These are phyloP conservation scores for Ustilago trichophora DNA, from an alignment of 1,284 basidiomycete genomes.

Conservation along the genomic window DNA sequence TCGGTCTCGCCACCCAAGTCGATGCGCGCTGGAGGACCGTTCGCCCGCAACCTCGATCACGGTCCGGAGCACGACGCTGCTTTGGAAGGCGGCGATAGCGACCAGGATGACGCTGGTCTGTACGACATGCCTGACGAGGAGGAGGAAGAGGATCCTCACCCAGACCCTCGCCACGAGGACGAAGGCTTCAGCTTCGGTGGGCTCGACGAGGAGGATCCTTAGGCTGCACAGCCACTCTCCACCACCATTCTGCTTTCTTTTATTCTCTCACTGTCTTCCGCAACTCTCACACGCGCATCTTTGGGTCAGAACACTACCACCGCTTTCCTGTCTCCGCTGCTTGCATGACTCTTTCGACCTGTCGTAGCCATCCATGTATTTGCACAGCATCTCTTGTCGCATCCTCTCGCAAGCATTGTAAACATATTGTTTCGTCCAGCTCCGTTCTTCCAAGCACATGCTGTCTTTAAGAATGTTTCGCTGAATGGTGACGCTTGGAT, in stretches of 20 bases:
- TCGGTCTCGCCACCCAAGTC: conserved; percentile 32
- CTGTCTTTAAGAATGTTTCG: background rate
- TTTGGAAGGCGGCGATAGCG: conserved; percentile 35
- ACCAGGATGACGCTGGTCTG: conserved; percentile 22
- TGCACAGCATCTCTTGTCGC: conserved; percentile 2
- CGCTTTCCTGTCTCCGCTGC: background rate
- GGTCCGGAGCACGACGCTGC: conserved; percentile 35
- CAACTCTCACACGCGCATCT: background rate
- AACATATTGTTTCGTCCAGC: background rate
- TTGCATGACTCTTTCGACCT: background rate
- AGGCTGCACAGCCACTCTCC: background rate
- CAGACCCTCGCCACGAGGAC: conserved; percentile 33
- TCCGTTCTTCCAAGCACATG: background rate
- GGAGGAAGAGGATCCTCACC: conserved; percentile 25
- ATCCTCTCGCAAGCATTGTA: background rate
- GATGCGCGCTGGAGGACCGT: conserved; percentile 25
- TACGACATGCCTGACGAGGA: conserved; percentile 21
- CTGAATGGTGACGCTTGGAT: conserved; percentile 26
- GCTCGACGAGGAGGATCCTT: conserved; percentile 25
- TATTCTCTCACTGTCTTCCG: background rate
- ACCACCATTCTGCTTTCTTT: background rate
- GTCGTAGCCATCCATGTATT: background rate
- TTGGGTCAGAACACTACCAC: background rate
- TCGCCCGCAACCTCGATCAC: conserved; percentile 29
- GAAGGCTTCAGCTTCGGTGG: conserved; percentile 32